Base-by-base conservation (phyloP, 2,329 filamentous ascomycete species). In the Alternaria burnsii region DNA sequence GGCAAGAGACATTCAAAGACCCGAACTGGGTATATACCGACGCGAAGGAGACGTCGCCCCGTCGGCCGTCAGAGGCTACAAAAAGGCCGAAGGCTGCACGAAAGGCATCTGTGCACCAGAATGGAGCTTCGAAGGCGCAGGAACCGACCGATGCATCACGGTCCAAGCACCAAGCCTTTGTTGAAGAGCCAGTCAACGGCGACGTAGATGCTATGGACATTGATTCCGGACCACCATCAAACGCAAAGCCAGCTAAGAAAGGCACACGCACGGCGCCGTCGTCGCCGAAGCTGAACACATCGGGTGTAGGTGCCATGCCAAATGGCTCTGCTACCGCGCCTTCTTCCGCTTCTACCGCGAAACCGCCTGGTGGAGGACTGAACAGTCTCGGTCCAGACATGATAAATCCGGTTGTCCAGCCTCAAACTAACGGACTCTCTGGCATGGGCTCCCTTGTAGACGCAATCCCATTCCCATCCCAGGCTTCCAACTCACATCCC, bases 391-490 rank as follows among this genome's bases (percentile, higher is more conserved):
- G 58, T 34, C 80, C 44, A 82, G 85, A 41, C 75, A 88, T 41
- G 80, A 82, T 14, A 80, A 82, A 6, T 6, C 85, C 86, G 1
- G 83, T 87, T 50, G 75, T 80, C 1, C 73, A 76, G 42, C 74
- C 81, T 7, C 80, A 82, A 28, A 71, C 24, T 22, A 50, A 74
- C 44, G 80, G 76, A 18, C 86, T 86, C 9, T 80, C 89, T 18
- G 83, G 84, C 54, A 71, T 89, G 22, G 80, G 82, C 28, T 84
- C 87, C 56, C 77, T 90, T 40, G 80, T 78, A 41, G 79, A 81
- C 9, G 84, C 80, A 1, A 79, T 90, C 2, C 88, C 88, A 4
- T 89, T 89, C 70, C 75, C 84, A 59, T 89, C 87, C 2, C 80
- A 83, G 41, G 71, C 87, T 3, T 80, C 82, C 5, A 78, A 79